Evolutionary conservation across 2,329 filamentous ascomycete genomes (phyloP).

Genomic region (Thyridium curvatum): DNA sequence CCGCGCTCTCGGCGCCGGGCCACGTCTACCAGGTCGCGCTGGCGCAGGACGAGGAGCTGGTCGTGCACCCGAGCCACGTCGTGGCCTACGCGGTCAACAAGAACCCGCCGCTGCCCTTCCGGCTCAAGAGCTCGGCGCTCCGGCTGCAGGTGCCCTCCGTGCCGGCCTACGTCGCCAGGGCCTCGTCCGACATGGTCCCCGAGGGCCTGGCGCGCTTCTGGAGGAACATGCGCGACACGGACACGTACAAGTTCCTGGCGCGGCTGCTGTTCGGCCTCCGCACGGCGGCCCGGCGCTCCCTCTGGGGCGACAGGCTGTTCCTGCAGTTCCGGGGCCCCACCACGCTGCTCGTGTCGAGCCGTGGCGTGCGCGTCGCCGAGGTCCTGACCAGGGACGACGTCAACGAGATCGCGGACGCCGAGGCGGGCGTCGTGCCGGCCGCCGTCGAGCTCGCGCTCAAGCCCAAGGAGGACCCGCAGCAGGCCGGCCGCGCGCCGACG

Average conservation of each 20-base stretch:
- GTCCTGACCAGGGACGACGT: conserved; percentile 72
- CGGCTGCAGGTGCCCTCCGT: conserved; percentile 71
- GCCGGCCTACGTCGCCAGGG: conserved; percentile 25
- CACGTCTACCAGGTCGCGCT: conserved; percentile 84
- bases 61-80: conserved; percentile 85
- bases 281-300: conserved; percentile 71
- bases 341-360: conserved; percentile 81
- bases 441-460: conserved; percentile 43
- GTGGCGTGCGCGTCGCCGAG: conserved; percentile 74
- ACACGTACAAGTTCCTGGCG: conserved; percentile 64
- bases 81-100: conserved; percentile 80
- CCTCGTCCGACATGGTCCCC: conserved; percentile 50
- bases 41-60: conserved; percentile 78
- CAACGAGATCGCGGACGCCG: conserved; percentile 82
- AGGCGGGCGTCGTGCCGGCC: conserved; percentile 62
- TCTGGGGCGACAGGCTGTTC: conserved; percentile 93
- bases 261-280: conserved; percentile 62
- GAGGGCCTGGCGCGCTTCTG: conserved; percentile 60
- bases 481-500: too few species aligned
- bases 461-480: conserved; percentile 19
- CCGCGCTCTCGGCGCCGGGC: conserved; percentile 78
- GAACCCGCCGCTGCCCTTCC: conserved; percentile 73
- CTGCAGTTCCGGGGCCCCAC: conserved; percentile 82
- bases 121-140: conserved; percentile 69
- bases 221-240: conserved; percentile 62